A percentile compares a stretch with the other conserved stretches of the same genome.
These are phyloP conservation scores for Penicillium subrubescens DNA, from an alignment of 495 filamentous ascomycete species.

Conservation along the genomic window DNA sequence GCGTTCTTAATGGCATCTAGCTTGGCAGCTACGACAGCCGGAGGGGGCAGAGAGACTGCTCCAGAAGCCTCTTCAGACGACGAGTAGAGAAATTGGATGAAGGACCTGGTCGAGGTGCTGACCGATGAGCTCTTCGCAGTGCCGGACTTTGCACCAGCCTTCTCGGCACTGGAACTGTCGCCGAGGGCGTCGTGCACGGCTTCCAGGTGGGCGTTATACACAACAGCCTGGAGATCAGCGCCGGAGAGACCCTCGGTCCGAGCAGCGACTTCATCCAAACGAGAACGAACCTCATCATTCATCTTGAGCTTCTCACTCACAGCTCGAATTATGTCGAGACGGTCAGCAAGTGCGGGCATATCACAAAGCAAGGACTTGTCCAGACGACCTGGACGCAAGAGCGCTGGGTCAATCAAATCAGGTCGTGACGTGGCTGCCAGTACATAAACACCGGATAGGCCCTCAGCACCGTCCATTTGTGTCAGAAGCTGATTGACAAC, in stretches of 20 bases:
- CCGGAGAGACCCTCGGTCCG: constrained; percentile 91
- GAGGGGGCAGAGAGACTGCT: constrained; percentile 55
- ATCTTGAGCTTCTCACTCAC: constrained; percentile 78
- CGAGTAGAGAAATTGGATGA: constrained; percentile 84
- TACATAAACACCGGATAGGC: constrained; percentile 91
- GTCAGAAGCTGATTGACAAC: constrained; percentile 97
- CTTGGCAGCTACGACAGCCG: constrained; percentile 71
- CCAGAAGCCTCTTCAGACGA: constrained; percentile 53
- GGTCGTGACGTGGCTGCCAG: constrained; percentile 89
- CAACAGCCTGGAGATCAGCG: constrained; percentile 89
- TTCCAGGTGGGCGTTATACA: constrained; percentile 96
- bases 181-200: constrained; percentile 91
- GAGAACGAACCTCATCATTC: constrained; percentile 54
- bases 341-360: constrained; percentile 75
- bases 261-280: constrained; percentile 66
- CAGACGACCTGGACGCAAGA: constrained; percentile 83
- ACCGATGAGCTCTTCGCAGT: constrained; percentile 28
- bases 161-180: constrained; percentile 48
- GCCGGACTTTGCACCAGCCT: constrained; percentile 39
- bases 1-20: constrained; percentile 71
- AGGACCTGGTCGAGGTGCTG: constrained; percentile 48
- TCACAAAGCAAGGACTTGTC: constrained; percentile 92
- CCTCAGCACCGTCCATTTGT: constrained; percentile 98
- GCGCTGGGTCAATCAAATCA: constrained; percentile 91
- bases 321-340: constrained; percentile 83